These are phyloP conservation scores for Komagataella kurtzmanii DNA, from an alignment of 805 yeast genomes.

Conservation along the genomic window DNA sequence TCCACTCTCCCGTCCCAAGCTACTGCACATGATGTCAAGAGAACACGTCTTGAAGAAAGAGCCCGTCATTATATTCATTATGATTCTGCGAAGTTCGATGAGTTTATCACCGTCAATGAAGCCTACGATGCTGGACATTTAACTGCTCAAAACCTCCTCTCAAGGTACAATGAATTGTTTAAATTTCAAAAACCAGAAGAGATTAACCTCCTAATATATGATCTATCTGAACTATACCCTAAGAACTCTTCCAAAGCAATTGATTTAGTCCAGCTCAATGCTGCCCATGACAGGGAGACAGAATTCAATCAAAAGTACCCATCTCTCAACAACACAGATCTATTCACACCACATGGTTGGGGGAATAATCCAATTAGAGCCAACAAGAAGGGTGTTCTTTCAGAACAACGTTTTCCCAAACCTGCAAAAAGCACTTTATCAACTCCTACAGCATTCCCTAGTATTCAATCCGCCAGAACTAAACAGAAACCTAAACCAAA, in stretches of 20 bases:
- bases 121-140: slow-evolving; percentile 31
- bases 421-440: neutral
- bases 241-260: slow-evolving; percentile 27
- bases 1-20: slow-evolving; percentile 32
- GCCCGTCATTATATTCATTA: slow-evolving; percentile 69
- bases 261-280: slow-evolving; percentile 18
- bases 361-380: neutral
- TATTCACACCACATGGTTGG: slow-evolving; percentile 2
- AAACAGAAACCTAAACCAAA: slow-evolving; percentile 1
- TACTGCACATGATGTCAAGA: slow-evolving; percentile 26
- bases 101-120: slow-evolving; percentile 36
- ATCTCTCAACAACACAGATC: slow-evolving; percentile 20
- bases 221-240: slow-evolving; percentile 44
- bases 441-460: neutral
- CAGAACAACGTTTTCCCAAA: neutral
- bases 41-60: slow-evolving; percentile 63
- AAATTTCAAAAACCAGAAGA: slow-evolving; percentile 27
- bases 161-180: slow-evolving; percentile 36
- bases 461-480: slow-evolving; percentile 1
- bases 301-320: slow-evolving; percentile 33
- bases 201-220: slow-evolving; percentile 41
- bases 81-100: slow-evolving; percentile 27
- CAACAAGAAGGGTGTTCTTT: neutral
- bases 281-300: slow-evolving; percentile 12
- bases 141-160: slow-evolving; percentile 32